A percentile compares a stretch with the other conserved stretches of the same genome.
These are phyloP conservation scores for Plenodomus tracheiphilus DNA, from an alignment of 2,329 filamentous ascomycete species.

Conservation along the genomic window DNA sequence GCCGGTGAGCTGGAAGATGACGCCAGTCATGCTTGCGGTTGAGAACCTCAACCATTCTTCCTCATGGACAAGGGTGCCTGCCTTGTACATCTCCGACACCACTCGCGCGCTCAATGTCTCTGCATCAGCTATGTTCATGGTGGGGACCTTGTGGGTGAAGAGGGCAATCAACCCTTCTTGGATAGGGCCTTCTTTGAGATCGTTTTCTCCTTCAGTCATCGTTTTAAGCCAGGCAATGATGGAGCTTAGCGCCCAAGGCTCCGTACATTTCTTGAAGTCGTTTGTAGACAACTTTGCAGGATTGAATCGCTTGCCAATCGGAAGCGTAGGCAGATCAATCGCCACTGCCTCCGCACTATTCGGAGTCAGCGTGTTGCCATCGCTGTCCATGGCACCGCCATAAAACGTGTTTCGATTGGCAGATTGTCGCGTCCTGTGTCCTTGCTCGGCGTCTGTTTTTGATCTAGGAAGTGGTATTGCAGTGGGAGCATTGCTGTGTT, in stretches of 20 bases:
- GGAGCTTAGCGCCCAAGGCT: conserved; percentile 93
- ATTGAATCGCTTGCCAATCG: conserved; percentile 78
- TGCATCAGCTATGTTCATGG: conserved; percentile 97
- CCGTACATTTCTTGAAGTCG: conserved; percentile 81
- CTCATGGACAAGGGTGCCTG: conserved; percentile 77
- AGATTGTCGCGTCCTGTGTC: conserved; percentile 46
- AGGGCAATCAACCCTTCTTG: conserved; percentile 85
- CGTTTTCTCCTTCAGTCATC: conserved; percentile 87
- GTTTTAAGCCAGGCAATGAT: conserved; percentile 84
- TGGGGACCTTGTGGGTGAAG: conserved; percentile 93
- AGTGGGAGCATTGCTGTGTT: conserved; percentile 77
- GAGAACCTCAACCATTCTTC: conserved; percentile 99
- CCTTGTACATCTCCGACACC: conserved; percentile 76
- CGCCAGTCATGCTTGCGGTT: conserved; percentile 77
- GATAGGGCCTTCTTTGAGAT: conserved; percentile 81
- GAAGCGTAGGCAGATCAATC: conserved; percentile 83
- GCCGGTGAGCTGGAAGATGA: conserved; percentile 90
- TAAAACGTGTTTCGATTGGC: conserved; percentile 42
- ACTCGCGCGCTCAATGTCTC: conserved; percentile 81
- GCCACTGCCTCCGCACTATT: conserved; percentile 56
- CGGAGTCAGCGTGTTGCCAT: conserved; percentile 62
- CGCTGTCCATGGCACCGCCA: conserved; percentile 38
- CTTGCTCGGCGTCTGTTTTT: conserved; percentile 85
- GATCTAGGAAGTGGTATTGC: conserved; percentile 84
- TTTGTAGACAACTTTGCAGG: conserved; percentile 78